A percentile compares a stretch with the other conserved stretches of the same genome.
These are phyloP conservation scores for Deinandra increscens DNA, from an alignment of 129 eudicot species.

Conservation along the genomic window DNA sequence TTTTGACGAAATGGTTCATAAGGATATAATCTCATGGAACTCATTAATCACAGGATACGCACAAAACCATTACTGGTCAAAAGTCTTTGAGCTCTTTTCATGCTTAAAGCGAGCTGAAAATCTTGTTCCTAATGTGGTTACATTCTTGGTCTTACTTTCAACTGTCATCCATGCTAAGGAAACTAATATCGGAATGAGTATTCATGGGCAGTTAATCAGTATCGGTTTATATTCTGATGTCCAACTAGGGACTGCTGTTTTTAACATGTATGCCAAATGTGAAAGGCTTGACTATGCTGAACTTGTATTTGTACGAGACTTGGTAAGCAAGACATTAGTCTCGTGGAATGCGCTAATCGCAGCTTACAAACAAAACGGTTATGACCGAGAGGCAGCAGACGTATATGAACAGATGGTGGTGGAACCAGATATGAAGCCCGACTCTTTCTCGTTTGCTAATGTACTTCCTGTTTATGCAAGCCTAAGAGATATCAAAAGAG, in stretches of 20 bases:
- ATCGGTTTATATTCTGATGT: conserved; percentile 32
- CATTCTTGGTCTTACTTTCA: conserved; percentile 32
- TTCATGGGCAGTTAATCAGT: conserved; percentile 39
- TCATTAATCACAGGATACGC: conserved; percentile 41
- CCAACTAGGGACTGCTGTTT: conserved; percentile 41
- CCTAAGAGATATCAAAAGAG: conserved; percentile 24
- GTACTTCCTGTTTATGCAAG: conserved; percentile 42
- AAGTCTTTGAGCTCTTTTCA: conserved; percentile 34
- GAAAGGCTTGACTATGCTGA: conserved; percentile 34
- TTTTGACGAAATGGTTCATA: conserved; percentile 25
- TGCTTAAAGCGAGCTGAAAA: conserved; percentile 18
- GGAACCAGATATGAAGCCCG: conserved; percentile 32
- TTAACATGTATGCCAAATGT: conserved; percentile 51
- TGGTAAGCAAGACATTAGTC: conserved; percentile 34
- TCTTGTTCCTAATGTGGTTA: conserved; percentile 36
- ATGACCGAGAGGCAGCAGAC: conserved; percentile 31
- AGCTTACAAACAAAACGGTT: conserved; percentile 37
- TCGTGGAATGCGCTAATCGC: conserved; percentile 44
- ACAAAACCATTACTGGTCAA: conserved; percentile 24
- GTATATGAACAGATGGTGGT: conserved; percentile 34
- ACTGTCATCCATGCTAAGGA: conserved; percentile 28
- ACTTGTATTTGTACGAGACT: conserved; percentile 31
- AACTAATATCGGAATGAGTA: conserved; percentile 34
- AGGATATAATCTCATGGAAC: conserved; percentile 47
- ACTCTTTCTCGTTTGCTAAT: conserved; percentile 44